phyloP scores from a whole-genome alignment of 2,329 filamentous ascomycete genomes.

The Epichloe bromicola region DNA sequence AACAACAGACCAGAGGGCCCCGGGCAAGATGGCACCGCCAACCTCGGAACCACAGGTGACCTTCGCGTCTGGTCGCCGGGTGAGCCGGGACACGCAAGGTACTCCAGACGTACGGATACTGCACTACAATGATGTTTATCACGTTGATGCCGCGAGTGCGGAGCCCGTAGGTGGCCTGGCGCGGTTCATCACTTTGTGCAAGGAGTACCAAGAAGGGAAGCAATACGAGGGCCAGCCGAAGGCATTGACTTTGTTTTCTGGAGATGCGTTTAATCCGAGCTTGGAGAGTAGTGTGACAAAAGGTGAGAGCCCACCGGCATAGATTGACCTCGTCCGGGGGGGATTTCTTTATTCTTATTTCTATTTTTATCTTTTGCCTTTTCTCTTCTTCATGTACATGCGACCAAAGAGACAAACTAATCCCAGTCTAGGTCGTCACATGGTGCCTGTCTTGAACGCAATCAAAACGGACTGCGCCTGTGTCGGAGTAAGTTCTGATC shows the following conservation, averaged over 20 bases:
- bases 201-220: conserved; percentile 55
- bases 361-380: not conserved
- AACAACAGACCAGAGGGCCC: not conserved
- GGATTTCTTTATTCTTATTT: no score
- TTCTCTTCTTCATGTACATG: not conserved
- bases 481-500: conserved; percentile 49
- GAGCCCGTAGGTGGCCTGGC: conserved; percentile 74
- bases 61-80: conserved; percentile 11
- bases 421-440: conserved; percentile 49
- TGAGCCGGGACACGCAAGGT: not conserved
- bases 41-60: conserved; percentile 17
- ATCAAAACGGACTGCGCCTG: conserved; percentile 71
- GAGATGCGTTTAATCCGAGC: conserved; percentile 86
- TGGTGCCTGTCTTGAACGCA: conserved; percentile 73
- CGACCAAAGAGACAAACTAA: not conserved
- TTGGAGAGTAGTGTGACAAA: conserved; percentile 84
- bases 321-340: not conserved
- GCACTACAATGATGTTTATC: conserved; percentile 93
- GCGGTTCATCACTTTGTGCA: conserved; percentile 66
- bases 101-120: conserved; percentile 63
- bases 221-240: conserved; percentile 50
- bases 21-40: conserved; percentile 7
- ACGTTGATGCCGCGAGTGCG: conserved; percentile 61
- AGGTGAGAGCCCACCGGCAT: conserved; percentile 29
- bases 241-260: conserved; percentile 72